These are phyloP conservation scores for Pleomassaria siparia DNA, from an alignment of 2,329 filamentous ascomycete species.

Conservation along the genomic window DNA sequence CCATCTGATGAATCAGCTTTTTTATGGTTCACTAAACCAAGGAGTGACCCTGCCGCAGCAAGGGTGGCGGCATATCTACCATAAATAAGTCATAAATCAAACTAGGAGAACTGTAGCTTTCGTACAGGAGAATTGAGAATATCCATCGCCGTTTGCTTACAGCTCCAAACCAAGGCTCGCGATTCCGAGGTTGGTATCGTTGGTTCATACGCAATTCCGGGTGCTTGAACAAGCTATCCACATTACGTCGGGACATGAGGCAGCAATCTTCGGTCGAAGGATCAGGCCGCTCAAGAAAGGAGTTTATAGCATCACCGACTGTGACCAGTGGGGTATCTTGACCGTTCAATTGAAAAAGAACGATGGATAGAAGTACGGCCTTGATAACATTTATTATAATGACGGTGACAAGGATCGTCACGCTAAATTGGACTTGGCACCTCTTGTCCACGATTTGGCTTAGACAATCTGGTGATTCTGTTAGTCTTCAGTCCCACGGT, in stretches of 20 bases:
- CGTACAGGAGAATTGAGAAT: conserved; percentile 8
- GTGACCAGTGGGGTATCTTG: conserved; percentile 23
- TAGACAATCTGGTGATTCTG: conserved; percentile 14
- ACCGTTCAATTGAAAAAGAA: conserved; percentile 14
- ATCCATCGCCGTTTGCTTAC: conserved; percentile 10
- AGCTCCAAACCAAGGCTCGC: conserved; percentile 7
- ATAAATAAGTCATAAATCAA: background rate
- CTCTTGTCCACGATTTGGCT: conserved; percentile 6
- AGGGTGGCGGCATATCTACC: conserved; percentile 6
- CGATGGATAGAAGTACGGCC: conserved; percentile 18
- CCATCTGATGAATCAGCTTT: background rate
- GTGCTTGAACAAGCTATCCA: conserved; percentile 4
- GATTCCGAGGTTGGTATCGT: conserved; percentile 1
- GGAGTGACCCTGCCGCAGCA: background rate
- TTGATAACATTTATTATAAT: conserved; percentile 28
- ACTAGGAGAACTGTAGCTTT: background rate
- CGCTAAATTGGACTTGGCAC: conserved; percentile 15
- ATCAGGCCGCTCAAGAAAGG: conserved; percentile 24
- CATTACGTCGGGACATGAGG: conserved; percentile 8
- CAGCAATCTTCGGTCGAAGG: conserved; percentile 16
- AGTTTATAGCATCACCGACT: conserved; percentile 29
- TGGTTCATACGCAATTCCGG: conserved; percentile 1
- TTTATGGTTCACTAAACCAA: background rate
- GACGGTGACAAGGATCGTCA: conserved; percentile 24
- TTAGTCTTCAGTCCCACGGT: background rate